Percentiles rank a stretch among this genome's conserved stretches.
These are phyloP conservation scores for Mycena capillaripes DNA, from an alignment of 768 basidiomycete species.

Conservation along the genomic window DNA sequence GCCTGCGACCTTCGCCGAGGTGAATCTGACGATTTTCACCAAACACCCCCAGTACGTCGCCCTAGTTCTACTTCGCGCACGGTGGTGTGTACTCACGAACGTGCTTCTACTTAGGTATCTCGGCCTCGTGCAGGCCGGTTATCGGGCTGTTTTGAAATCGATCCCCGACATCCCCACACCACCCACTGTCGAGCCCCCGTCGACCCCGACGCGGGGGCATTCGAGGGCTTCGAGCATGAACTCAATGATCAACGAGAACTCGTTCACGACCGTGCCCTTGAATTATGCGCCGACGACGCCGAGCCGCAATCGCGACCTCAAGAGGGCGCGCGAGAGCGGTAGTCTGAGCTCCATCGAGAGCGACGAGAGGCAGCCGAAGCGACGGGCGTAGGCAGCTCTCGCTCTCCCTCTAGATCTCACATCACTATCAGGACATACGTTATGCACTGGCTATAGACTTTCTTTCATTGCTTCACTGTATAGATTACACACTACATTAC, in stretches of 20 bases:
- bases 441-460: not conserved
- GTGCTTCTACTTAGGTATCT: constrained; percentile 53
- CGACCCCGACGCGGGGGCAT: constrained; percentile 37
- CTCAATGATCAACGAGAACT: constrained; percentile 52
- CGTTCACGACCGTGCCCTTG: constrained; percentile 62
- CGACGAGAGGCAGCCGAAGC: constrained; percentile 19
- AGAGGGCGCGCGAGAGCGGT: not conserved
- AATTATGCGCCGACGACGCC: constrained; percentile 52
- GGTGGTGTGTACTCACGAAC: not conserved
- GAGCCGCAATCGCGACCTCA: constrained; percentile 8
- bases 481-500: not conserved
- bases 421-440: not conserved
- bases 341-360: not conserved
- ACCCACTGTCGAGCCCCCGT: constrained; percentile 50
- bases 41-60: constrained; percentile 62
- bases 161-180: constrained; percentile 39
- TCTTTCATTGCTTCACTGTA: not conserved
- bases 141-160: constrained; percentile 57
- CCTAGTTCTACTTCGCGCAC: not conserved
- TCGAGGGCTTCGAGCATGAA: constrained; percentile 45
- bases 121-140: constrained; percentile 78
- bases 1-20: constrained; percentile 77
- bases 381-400: not conserved
- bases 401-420: not conserved
- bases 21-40: constrained; percentile 78